phyloP scores from a whole-genome alignment of 2,329 filamentous ascomycete genomes.

The Trichoderma atrobrunneum region DNA sequence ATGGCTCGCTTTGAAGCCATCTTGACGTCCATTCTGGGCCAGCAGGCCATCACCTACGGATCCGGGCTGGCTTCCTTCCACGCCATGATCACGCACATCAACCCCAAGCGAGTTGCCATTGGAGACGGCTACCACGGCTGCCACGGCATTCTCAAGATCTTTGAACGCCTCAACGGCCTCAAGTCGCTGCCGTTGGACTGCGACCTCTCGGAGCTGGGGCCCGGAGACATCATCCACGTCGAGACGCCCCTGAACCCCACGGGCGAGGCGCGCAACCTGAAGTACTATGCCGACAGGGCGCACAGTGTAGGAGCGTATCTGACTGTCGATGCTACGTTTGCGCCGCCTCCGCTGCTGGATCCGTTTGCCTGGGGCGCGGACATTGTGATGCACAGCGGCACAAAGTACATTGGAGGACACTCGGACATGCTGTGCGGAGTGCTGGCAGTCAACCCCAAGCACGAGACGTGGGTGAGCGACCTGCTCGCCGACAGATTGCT shows the following conservation, averaged over 20 bases:
- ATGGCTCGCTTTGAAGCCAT: slow-evolving; percentile 82
- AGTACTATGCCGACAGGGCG: slow-evolving; percentile 68
- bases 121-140: slow-evolving; percentile 89
- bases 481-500: slow-evolving; percentile 69
- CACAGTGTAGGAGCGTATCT: slow-evolving; percentile 70
- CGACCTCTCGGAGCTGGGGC: slow-evolving; percentile 60
- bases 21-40: slow-evolving; percentile 69
- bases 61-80: slow-evolving; percentile 89
- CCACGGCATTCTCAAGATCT: slow-evolving; percentile 75
- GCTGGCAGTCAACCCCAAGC: slow-evolving; percentile 59
- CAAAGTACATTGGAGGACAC: slow-evolving; percentile 96
- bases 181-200: slow-evolving; percentile 70
- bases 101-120: slow-evolving; percentile 80
- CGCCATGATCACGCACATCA: slow-evolving; percentile 77
- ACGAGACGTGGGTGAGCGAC: slow-evolving; percentile 55
- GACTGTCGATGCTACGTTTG: slow-evolving; percentile 89
- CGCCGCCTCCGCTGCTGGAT: slow-evolving; percentile 82
- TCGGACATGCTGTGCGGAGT: slow-evolving; percentile 90
- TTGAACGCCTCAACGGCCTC: slow-evolving; percentile 73
- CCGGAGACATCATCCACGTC: slow-evolving; percentile 83
- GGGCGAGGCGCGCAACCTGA: slow-evolving; percentile 74
- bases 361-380: slow-evolving; percentile 81
- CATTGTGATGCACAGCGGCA: slow-evolving; percentile 86
- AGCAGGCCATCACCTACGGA: slow-evolving; percentile 70
- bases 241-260: slow-evolving; percentile 94